Evolutionary conservation across 2,329 filamentous ascomycete genomes (phyloP), one percentile per base, ranked within the genome.

Genomic region (Cladosporium sp.): DNA sequence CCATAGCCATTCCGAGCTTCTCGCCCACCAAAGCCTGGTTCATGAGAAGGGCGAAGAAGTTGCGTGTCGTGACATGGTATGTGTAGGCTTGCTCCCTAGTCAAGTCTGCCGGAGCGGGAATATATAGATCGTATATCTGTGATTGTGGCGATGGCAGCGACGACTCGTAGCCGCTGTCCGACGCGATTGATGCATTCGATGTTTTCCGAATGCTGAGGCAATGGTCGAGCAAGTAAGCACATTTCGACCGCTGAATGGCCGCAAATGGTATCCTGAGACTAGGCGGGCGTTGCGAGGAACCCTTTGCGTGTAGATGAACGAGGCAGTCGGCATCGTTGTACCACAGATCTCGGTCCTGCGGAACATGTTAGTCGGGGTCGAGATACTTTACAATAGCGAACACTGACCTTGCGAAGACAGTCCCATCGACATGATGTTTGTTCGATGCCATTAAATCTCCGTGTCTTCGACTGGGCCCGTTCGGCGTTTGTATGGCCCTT

Each of bases 31-130:
- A 69, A 0, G 89, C 84, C 60, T 82, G 82, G 3, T 82, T 77
- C 59, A 84, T 81, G 1, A 89, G 71, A 78, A 86, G 92, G 3
- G 89, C 89, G 60, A 92, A 87, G 65, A 91, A 84, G 67, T 93
- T 93, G 14, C 89, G 82, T 3, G 84, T 89, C 1, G 85, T 83
- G 5, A 90, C 69, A 65, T 90, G 86, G 70, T 88, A 88, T 38
- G 78, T 72, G 64, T 85, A 83, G 0, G 82, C 76, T 61, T 86
- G 80, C 3, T 80, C 76, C 63, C 80, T 79, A 50, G 82, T 78
- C 4, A 78, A 73, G 36, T 76, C 73, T 1, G 79, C 69, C 0
- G 88, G 87, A 1, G 87, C 78, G 2, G 88, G 84, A n/a, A 93
- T 84, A 69, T 86, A 90, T 1, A 92, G 75, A 52, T 91, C 85